Conservation (phyloP, 805 yeast species). For the Cyberlindnera mrakii region DNA sequence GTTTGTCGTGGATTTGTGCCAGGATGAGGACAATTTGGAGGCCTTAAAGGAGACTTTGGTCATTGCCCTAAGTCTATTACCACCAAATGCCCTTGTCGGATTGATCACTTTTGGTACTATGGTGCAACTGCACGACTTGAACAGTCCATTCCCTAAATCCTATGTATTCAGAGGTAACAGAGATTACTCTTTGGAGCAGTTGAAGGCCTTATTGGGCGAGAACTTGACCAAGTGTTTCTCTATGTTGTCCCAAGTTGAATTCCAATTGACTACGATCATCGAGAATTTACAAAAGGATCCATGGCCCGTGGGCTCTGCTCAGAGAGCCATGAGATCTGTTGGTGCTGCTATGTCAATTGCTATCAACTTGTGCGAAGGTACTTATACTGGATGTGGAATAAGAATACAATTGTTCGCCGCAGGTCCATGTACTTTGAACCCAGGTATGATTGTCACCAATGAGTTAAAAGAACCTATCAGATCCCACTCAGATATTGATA, state of each 20-base stretch:
- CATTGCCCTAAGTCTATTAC: slow-evolving; percentile 69
- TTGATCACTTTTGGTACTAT: slow-evolving; percentile 85
- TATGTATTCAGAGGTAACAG: slow-evolving; percentile 86
- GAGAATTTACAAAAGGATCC: slow-evolving; percentile 76
- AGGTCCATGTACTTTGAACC: slow-evolving; percentile 92
- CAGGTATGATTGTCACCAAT: slow-evolving; percentile 89
- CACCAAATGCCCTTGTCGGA: slow-evolving; percentile 86
- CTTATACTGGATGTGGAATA: slow-evolving; percentile 82
- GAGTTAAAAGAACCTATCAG: slow-evolving; percentile 94
- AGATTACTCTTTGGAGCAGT: slow-evolving; percentile 56
- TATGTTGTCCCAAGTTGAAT: slow-evolving; percentile 75
- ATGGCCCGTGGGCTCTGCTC: slow-evolving; percentile 83
- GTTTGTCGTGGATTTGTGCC: slow-evolving; percentile 83
- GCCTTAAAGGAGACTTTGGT: slow-evolving; percentile 78
- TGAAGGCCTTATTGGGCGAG: slow-evolving; percentile 50
- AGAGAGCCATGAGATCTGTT: slow-evolving; percentile 84
- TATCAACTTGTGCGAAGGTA: slow-evolving; percentile 69
- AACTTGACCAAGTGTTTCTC: slow-evolving; percentile 57
- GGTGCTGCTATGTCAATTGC: slow-evolving; percentile 92
- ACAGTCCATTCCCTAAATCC: slow-evolving; percentile 61
- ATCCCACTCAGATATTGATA: slow-evolving; percentile 94
- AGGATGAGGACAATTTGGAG: slow-evolving; percentile 80
- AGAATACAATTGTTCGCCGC: slow-evolving; percentile 86
- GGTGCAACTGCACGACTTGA: slow-evolving; percentile 83
- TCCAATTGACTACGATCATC: slow-evolving; percentile 70